Evolutionary conservation across 768 basidiomycete genomes (phyloP), one percentile per base, ranked within the genome.

Genomic region (Leccinum arenicola): DNA sequence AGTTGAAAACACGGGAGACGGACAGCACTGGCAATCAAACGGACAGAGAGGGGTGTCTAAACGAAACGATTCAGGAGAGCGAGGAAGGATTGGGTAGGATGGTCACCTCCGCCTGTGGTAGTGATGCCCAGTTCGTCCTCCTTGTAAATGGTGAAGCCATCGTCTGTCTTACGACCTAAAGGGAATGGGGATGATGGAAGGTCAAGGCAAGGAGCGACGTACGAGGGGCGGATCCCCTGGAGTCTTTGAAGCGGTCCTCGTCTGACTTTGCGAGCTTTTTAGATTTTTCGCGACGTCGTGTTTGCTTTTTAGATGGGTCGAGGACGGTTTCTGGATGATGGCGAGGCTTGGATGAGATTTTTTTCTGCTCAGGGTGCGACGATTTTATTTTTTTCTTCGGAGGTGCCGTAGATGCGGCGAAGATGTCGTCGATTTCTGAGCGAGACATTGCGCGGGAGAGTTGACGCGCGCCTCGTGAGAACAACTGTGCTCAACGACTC

Each of bases 21-120:
- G 66, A 92, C 93, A 94, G 66, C 93, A 94, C 38, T 90, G 79
- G 72, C 93, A 94, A 70, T 94, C 93, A 68, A 94, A 94, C 6
- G 93, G 93, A 75, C 92, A 94, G 43, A 89, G 72, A 3, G 89
- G 83, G 0, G 92, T 93, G 71, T 90, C 92, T 94, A 73, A 33
- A 60, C 29, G 36, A 49, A 63, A 67, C 60, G 68, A 70, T 54
- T 61, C 53, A 49, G 71, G 29, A 58, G 55, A 61, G 58, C 61
- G 54, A 31, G 15, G 48, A 17, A 31, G 27, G 43, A 35, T 45
- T 51, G 52, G 47, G 66, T 36, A 50, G 54, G 31, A 21, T 11
- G 65, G 83, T 75, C 73, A 91, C 92, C 91, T 69, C 93, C 92
- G 49, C 87, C 86, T 58, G 82, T 77, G 57, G 81, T 76, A 45